Evolutionary conservation across 2,329 filamentous ascomycete genomes (phyloP).

Genomic region (Pseudocercospora fuligena): DNA sequence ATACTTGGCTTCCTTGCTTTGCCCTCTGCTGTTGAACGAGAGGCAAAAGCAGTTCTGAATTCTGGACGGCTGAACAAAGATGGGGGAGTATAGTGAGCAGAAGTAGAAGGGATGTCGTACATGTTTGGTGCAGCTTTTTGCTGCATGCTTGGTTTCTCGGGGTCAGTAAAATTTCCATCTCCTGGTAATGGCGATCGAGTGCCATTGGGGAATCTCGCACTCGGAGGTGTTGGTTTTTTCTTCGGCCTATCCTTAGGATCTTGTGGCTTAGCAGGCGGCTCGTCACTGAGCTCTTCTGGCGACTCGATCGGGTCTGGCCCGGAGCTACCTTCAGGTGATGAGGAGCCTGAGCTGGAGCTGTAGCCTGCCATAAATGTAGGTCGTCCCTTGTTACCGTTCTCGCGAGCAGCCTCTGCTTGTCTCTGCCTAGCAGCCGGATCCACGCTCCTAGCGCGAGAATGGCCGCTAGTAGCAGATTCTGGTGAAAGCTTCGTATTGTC

Average conservation of each 20-base stretch:
- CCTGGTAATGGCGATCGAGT: slow-evolving; percentile 17
- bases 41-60: slow-evolving; percentile 26
- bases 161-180: slow-evolving; percentile 25
- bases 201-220: slow-evolving; percentile 35
- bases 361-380: slow-evolving; percentile 14
- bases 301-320: slow-evolving; percentile 11
- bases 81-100: slow-evolving; percentile 17
- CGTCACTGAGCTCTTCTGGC: slow-evolving; percentile 18
- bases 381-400: neutral
- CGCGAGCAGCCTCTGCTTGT: slow-evolving; percentile 15
- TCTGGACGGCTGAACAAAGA: slow-evolving; percentile 26
- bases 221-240: slow-evolving; percentile 40
- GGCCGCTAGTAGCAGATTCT: slow-evolving; percentile 34
- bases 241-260: slow-evolving; percentile 34
- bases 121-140: slow-evolving; percentile 41
- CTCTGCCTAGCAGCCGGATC: slow-evolving; percentile 23
- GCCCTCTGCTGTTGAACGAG: slow-evolving; percentile 25
- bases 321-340: slow-evolving; percentile 7
- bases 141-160: slow-evolving; percentile 34
- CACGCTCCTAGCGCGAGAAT: slow-evolving; percentile 30
- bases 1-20: slow-evolving; percentile 25
- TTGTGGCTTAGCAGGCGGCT: slow-evolving; percentile 24
- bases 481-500: slow-evolving; percentile 43
- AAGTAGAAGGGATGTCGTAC: slow-evolving; percentile 34
- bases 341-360: slow-evolving; percentile 16